phyloP scores from a whole-genome alignment of 768 basidiomycete species.

The Serpula lacrymans region DNA sequence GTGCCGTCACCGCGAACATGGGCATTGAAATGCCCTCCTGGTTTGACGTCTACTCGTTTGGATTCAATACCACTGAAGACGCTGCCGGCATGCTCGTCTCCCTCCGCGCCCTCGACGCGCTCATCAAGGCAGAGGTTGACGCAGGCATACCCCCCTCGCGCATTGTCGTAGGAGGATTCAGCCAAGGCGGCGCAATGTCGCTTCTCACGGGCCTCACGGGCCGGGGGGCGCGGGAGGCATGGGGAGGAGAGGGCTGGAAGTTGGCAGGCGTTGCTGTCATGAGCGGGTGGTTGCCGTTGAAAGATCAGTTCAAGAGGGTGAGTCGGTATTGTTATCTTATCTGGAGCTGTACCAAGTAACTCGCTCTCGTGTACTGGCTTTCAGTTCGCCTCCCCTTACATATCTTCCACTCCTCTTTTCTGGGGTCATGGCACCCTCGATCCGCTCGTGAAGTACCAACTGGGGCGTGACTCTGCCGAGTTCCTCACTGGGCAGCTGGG shows the following conservation, averaged over 20 bases:
- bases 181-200: slow-evolving; percentile 79
- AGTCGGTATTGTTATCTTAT: slow-evolving; percentile 14
- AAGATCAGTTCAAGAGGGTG: slow-evolving; percentile 62
- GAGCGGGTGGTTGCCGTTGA: slow-evolving; percentile 79
- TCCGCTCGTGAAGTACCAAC: slow-evolving; percentile 60
- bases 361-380: slow-evolving; percentile 8
- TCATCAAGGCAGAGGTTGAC: slow-evolving; percentile 75
- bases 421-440: slow-evolving; percentile 84
- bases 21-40: slow-evolving; percentile 77
- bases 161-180: slow-evolving; percentile 87
- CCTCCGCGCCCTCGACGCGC: slow-evolving; percentile 53
- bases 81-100: slow-evolving; percentile 63
- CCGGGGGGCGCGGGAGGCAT: slow-evolving; percentile 20
- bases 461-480: slow-evolving; percentile 53
- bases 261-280: slow-evolving; percentile 71
- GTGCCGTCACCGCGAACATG: slow-evolving; percentile 71
- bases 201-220: slow-evolving; percentile 71
- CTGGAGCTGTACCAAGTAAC: neutral
- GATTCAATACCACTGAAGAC: slow-evolving; percentile 64
- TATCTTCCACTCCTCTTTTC: slow-evolving; percentile 69
- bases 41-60: slow-evolving; percentile 77
- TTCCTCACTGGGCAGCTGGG: slow-evolving; percentile 54
- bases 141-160: slow-evolving; percentile 63
- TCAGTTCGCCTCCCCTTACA: slow-evolving; percentile 61
- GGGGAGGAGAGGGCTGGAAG: slow-evolving; percentile 44